Base-by-base conservation (phyloP, 2,329 filamentous ascomycete species). In the Rhytidhysteron rufulum region DNA sequence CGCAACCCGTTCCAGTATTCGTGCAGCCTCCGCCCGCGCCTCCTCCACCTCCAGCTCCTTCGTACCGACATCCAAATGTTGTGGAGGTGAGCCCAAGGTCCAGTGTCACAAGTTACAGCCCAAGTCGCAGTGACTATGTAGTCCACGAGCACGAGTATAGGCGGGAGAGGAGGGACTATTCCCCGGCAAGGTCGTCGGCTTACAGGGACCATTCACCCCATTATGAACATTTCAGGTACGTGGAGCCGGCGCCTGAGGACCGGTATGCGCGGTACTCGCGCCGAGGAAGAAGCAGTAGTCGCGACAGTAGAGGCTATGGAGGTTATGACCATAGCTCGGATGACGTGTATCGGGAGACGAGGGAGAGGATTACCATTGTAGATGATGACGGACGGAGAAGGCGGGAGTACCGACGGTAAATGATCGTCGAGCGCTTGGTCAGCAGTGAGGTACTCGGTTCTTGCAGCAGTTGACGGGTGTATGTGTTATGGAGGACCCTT, bases 161-260 rank as follows among this genome's bases (percentile, higher is more conserved):
- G 37, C 57, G 69, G n/a, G 64, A 69, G 51, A 48, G 52, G 30
- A 40, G 47, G 15, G 53, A 58, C 39, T 58, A 64, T 30, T 62
- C 59, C 35, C 65, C 63, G 2, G 53, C 54, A 2, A 41, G 46
- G 22, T 51, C 51, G 24, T 57, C 57, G 31, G 50, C 52, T n/a
- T 47, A 50, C 13, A 47, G 47, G 5, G 43, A 50, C 25, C 43
- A 47, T 13, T 45, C 49, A 31, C 58, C 61, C 18, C 60, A 66
- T 16, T 72, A 71, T 48, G 70, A 73, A 45, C 68, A 66, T 27
- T 73, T 67, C 45, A 57, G 70, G 31, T 73, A 74, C 47, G 65
- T 74, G 5, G 66, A 72, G 50, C 58, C 63, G 31, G 58, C 61
- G 34, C 49, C 55, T 39, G 37, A 58, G 57, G 46, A 58, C 46